Evolutionary conservation across 305 asterid species (phyloP).

Genomic region (Fraxinus latifolia): DNA sequence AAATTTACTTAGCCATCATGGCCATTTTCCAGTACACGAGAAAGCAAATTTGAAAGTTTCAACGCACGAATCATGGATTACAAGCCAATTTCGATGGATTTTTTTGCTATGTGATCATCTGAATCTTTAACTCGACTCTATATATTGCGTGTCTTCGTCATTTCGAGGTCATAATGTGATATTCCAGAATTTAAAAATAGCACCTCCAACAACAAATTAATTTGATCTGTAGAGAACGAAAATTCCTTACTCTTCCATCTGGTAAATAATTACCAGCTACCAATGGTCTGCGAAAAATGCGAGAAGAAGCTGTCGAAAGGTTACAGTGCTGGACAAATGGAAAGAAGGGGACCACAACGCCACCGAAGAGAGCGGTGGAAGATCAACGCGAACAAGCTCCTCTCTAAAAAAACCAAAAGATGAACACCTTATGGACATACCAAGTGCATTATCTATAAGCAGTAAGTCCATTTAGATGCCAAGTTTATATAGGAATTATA

Average conservation of each 20-base stretch:
- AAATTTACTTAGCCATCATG: not conserved
- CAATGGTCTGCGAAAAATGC: slow-evolving; percentile 87
- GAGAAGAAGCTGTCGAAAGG: slow-evolving; percentile 63
- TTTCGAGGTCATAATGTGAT: no score
- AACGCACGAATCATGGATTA: not conserved
- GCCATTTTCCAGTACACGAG: not conserved
- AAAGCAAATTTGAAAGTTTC: not conserved
- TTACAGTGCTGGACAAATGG: slow-evolving; percentile 90
- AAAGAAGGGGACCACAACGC: slow-evolving; percentile 83
- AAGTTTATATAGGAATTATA: not conserved
- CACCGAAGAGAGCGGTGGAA: slow-evolving; percentile 89
- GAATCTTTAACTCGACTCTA: not conserved
- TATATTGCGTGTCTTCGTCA: no score
- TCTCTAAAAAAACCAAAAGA: slow-evolving; percentile 67
- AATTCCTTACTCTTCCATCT: not conserved
- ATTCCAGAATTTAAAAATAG: not conserved
- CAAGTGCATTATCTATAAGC: slow-evolving; percentile 81
- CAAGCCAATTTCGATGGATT: not conserved
- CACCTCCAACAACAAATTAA: not conserved
- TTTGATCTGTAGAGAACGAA: not conserved
- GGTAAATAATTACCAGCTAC: not conserved
- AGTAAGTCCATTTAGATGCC: slow-evolving; percentile 35
- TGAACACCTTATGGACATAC: slow-evolving; percentile 63
- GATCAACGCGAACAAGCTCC: slow-evolving; percentile 91
- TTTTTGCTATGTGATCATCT: not conserved